Percentiles rank a stretch among this genome's conserved stretches.
phyloP scores from a whole-genome alignment of 2,329 filamentous ascomycete species.

The Penicillium occitanis region DNA sequence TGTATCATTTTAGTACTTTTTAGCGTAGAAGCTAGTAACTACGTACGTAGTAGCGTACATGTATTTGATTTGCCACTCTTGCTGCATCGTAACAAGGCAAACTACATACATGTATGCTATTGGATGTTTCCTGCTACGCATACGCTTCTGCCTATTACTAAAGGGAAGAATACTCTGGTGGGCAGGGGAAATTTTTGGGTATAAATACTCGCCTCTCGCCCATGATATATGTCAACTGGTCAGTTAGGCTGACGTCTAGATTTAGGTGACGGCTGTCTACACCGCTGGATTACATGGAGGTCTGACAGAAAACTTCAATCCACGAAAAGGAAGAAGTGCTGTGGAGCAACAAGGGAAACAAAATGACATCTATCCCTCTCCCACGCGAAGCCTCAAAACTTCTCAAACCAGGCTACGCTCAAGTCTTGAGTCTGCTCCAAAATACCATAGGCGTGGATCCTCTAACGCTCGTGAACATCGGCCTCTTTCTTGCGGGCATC shows the following conservation, averaged over 20 bases:
- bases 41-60: too few relatives aligned
- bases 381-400: constrained; percentile 20
- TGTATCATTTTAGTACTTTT: neutral
- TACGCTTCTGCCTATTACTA: constrained; percentile 7
- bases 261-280: neutral
- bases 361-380: constrained; percentile 7
- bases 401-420: constrained; percentile 19
- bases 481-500: constrained; percentile 22
- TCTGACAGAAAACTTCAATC: too few relatives aligned
- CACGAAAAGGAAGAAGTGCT: too few relatives aligned
- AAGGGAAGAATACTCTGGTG: neutral
- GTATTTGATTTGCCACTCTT: neutral
- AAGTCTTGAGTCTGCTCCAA: constrained; percentile 12
- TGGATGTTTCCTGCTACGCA: neutral
- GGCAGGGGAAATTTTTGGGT: neutral
- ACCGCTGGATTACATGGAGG: neutral
- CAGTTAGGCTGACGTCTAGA: too few relatives aligned
- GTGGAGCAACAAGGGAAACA: neutral
- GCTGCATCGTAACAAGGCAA: neutral
- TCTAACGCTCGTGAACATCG: constrained; percentile 21
- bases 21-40: neutral
- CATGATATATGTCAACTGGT: neutral
- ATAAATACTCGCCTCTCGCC: neutral
- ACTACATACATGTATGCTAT: neutral
- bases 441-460: constrained; percentile 19